These are phyloP conservation scores for Periconia macrospinosa DNA, from an alignment of 2,329 filamentous ascomycete species.

Conservation along the genomic window DNA sequence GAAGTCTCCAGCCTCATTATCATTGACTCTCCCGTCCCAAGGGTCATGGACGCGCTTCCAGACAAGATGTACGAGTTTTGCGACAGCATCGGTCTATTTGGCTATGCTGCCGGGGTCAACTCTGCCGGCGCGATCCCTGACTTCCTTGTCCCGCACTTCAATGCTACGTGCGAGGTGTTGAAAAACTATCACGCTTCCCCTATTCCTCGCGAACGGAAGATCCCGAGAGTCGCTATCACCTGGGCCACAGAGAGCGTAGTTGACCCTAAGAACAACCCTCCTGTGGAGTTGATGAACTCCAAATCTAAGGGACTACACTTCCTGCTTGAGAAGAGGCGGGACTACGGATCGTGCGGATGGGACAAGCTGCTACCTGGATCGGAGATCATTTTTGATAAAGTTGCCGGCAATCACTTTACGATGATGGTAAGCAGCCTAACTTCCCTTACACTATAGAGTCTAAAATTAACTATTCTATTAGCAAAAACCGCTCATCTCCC, in stretches of 20 bases:
- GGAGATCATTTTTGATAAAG: slow-evolving; percentile 36
- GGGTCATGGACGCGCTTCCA: slow-evolving; percentile 64
- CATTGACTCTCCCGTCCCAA: slow-evolving; percentile 32
- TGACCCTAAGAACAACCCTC: slow-evolving; percentile 27
- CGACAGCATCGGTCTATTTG: slow-evolving; percentile 51
- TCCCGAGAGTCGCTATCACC: slow-evolving; percentile 49
- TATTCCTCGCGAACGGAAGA: slow-evolving; percentile 16
- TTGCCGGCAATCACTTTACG: slow-evolving; percentile 44
- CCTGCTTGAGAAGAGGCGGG: slow-evolving; percentile 51
- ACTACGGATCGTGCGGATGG: slow-evolving; percentile 54
- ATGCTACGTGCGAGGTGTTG: slow-evolving; percentile 52
- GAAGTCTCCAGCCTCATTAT: slow-evolving; percentile 28
- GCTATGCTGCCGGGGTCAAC: slow-evolving; percentile 19
- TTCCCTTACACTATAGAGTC: no score
- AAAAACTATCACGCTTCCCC: slow-evolving; percentile 46
- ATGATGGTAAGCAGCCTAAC: slow-evolving; percentile 33
- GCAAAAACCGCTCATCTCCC: slow-evolving; percentile 1
- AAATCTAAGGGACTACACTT: slow-evolving; percentile 54
- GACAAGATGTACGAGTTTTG: slow-evolving; percentile 54
- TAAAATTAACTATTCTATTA: not conserved
- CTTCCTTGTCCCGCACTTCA: slow-evolving; percentile 53
- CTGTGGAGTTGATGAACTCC: slow-evolving; percentile 42
- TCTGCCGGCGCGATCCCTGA: slow-evolving; percentile 46
- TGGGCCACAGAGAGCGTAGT: slow-evolving; percentile 55
- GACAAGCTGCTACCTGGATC: slow-evolving; percentile 46